Conservation (phyloP, 148 eudicot genomes). For the Rhododendron simsii region DNA sequence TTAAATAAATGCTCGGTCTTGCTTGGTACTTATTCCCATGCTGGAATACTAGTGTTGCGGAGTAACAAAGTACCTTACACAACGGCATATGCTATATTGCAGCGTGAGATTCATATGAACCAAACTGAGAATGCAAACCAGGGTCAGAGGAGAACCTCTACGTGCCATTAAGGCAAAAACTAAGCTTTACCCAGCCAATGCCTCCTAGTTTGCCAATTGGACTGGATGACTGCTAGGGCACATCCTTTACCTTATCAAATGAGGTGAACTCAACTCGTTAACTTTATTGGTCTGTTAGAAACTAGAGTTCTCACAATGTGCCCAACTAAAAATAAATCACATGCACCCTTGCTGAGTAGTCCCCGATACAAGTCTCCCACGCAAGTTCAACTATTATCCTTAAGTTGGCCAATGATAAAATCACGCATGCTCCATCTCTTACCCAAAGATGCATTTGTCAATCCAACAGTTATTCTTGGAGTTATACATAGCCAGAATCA, state of each 20-base stretch:
- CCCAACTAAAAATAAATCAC: background rate
- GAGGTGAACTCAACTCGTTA: background rate
- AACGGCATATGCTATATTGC: background rate
- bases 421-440: background rate
- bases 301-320: background rate
- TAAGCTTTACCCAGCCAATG: background rate
- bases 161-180: background rate
- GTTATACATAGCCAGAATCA: background rate
- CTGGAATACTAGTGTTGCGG: background rate
- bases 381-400: background rate
- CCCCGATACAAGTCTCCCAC: background rate
- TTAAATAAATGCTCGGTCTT: background rate
- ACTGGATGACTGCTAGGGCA: background rate
- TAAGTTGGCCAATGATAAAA: background rate
- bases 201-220: background rate
- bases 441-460: background rate
- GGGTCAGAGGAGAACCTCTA: background rate
- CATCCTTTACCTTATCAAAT: background rate
- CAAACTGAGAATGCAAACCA: background rate
- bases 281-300: background rate
- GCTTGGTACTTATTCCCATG: background rate
- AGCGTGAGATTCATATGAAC: background rate
- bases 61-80: background rate
- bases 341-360: background rate
- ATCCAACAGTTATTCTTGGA: background rate